Evolutionary conservation across 179 eudicot species (phyloP), one percentile per base, ranked within the genome.

Genomic region (Silene coronaria): DNA sequence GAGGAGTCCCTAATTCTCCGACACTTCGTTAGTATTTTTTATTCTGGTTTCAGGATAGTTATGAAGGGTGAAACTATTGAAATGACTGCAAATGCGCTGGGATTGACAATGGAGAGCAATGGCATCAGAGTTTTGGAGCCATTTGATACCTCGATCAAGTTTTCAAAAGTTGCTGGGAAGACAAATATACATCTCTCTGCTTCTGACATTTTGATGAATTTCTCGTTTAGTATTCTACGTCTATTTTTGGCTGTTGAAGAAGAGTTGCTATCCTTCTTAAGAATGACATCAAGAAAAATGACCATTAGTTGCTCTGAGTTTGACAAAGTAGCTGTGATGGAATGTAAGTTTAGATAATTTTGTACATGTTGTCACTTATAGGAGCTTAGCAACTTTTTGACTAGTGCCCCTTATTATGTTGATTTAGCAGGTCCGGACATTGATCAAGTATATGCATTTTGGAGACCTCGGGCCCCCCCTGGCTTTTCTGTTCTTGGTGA

Each of bases 391-490:
- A 23, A 1, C 68, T 67, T 53, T 71, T 53, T 71, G 63, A 71
- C 46, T 28, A 28, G 22, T 24, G 61, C 62, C 60, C 64, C 14
- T 53, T n/a, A 26, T 79, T 67, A 68, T 14, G 78, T 75, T 34
- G 65, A 45, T 71, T 65, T 67, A 24, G 71, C 87, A 92, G 99
- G 81, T 72, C 83, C 85, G 63, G 34, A 70, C 14, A 82, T 67
- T 78, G 97, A 85, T 67, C 94, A 93, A 78, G 83, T 87, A 51
- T 91, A 79, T 83, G 87, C 89, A 69, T 93, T 96, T 78, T 96
- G 99, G 99, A 91, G 99, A 85, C 92, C 99, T 72, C 98, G 86
- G 76, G 98, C 97, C 46, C 98, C 98, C 36, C 97, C 98, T 82
- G 98, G 99, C 70, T 96, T 89, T 90, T 98, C 89, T 79, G 89